Percentiles rank a stretch among this genome's conserved stretches.
These are phyloP conservation scores for Ustilago sp. DNA, from an alignment of 1,284 basidiomycete species.

Conservation along the genomic window DNA sequence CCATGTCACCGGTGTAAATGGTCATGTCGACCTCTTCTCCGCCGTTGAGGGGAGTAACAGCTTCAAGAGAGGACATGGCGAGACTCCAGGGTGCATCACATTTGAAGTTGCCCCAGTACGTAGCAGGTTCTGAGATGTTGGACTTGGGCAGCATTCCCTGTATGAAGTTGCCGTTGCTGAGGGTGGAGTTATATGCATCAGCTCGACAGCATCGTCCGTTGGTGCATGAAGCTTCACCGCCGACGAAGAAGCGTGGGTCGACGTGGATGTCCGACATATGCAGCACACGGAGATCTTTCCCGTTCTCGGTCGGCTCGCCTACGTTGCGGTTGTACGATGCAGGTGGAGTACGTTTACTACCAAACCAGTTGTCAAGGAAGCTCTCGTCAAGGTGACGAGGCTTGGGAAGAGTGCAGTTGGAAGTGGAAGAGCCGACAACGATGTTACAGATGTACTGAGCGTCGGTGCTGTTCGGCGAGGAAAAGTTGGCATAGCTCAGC, in stretches of 20 bases:
- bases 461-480: slow-evolving; percentile 45
- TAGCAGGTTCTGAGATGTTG: slow-evolving; percentile 55
- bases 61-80: slow-evolving; percentile 75
- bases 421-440: slow-evolving; percentile 42
- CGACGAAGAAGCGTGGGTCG: slow-evolving; percentile 81
- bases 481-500: slow-evolving; percentile 64
- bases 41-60: slow-evolving; percentile 78
- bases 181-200: slow-evolving; percentile 74
- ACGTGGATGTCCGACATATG: slow-evolving; percentile 83
- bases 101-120: slow-evolving; percentile 67
- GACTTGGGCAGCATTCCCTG: slow-evolving; percentile 40
- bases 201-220: slow-evolving; percentile 79
- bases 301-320: slow-evolving; percentile 68
- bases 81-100: slow-evolving; percentile 81
- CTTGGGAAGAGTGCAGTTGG: slow-evolving; percentile 53
- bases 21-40: slow-evolving; percentile 76
- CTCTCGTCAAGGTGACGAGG: slow-evolving; percentile 43
- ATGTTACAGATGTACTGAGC: slow-evolving; percentile 63
- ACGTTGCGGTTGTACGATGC: slow-evolving; percentile 36
- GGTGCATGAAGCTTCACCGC: slow-evolving; percentile 80
- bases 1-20: slow-evolving; percentile 81
- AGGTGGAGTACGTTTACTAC: slow-evolving; percentile 43
- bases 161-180: slow-evolving; percentile 69
- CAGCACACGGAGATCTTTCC: slow-evolving; percentile 78
- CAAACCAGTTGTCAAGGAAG: slow-evolving; percentile 63